Percentiles rank a stretch among this genome's conserved stretches.
phyloP scores from a whole-genome alignment of 225 moss, liverwort and hornwort species.

The Straminergon stramineum region DNA sequence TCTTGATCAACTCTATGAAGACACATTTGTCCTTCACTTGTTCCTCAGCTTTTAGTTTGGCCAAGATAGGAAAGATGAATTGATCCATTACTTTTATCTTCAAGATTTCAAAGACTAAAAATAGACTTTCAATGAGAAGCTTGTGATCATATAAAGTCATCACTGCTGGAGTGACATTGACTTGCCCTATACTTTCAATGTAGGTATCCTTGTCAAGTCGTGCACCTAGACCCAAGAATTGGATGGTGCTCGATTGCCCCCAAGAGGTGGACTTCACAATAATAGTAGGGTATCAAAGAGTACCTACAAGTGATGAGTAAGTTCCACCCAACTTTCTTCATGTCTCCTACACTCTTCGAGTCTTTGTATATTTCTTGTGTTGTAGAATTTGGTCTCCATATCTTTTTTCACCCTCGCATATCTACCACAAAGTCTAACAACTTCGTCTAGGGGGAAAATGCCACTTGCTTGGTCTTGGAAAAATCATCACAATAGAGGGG shows the following conservation, averaged over 20 bases:
- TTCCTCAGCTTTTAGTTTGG: too few species aligned
- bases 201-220: too few species aligned
- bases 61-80: too few species aligned
- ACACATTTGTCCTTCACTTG: too few species aligned
- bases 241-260: not conserved
- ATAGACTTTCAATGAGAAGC: too few species aligned
- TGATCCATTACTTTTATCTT: too few species aligned
- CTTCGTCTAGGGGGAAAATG: not conserved
- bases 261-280: not conserved
- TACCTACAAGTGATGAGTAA: not conserved
- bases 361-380: not conserved
- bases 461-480: not conserved
- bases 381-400: not conserved
- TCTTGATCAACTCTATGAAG: too few species aligned
- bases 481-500: accelerated
- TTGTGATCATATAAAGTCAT: too few species aligned
- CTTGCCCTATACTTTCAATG: too few species aligned
- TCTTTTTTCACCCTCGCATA: not conserved
- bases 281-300: not conserved
- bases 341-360: not conserved
- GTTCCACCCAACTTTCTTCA: not conserved
- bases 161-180: too few species aligned
- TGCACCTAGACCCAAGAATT: too few species aligned
- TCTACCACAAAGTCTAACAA: not conserved
- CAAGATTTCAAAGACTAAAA: too few species aligned